Conservation (phyloP, 371 early-diverging fungal species). For the Nosema muscidifuracis region DNA sequence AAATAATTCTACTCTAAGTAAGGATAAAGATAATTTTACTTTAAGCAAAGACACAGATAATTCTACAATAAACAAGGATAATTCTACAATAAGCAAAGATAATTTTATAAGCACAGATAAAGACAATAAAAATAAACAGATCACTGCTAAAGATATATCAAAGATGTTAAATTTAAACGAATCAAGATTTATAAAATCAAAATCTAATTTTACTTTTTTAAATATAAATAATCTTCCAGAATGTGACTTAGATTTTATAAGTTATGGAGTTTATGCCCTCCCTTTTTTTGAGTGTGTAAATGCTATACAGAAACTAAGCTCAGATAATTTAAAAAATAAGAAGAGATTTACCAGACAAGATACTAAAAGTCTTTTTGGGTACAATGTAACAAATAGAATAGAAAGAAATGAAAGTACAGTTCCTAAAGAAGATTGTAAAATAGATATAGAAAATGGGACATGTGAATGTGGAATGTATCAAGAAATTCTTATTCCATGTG, state of each 20-base stretch:
- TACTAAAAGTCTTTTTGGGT: conserved; percentile 38
- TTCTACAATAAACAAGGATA: too few relatives aligned
- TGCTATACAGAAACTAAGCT: conserved; percentile 48
- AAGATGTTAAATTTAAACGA: conserved; percentile 9
- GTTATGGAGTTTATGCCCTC: conserved; percentile 21
- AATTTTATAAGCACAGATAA: too few relatives aligned
- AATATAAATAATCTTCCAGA: conserved; percentile 45
- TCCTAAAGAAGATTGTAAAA: conserved; percentile 35
- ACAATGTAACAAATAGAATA: conserved; percentile 47
- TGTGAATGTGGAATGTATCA: conserved; percentile 62
- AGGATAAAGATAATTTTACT: too few relatives aligned
- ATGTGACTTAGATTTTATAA: conserved; percentile 50
- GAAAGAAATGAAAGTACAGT: conserved; percentile 37
- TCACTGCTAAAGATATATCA: not conserved
- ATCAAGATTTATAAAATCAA: conserved; percentile 7
- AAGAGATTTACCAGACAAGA: conserved; percentile 5
- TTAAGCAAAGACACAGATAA: too few relatives aligned
- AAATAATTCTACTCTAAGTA: too few relatives aligned
- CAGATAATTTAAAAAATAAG: conserved; percentile 32
- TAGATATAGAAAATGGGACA: conserved; percentile 47
- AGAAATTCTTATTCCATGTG: conserved; percentile 59
- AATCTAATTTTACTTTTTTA: conserved; percentile 10
- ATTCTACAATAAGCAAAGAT: too few relatives aligned
- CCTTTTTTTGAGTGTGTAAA: conserved; percentile 52
- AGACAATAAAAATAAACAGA: not conserved